A percentile compares a stretch with the other conserved stretches of the same genome.
Conservation (phyloP, 2,329 filamentous ascomycete genomes). For the Helotiales sp. region DNA sequence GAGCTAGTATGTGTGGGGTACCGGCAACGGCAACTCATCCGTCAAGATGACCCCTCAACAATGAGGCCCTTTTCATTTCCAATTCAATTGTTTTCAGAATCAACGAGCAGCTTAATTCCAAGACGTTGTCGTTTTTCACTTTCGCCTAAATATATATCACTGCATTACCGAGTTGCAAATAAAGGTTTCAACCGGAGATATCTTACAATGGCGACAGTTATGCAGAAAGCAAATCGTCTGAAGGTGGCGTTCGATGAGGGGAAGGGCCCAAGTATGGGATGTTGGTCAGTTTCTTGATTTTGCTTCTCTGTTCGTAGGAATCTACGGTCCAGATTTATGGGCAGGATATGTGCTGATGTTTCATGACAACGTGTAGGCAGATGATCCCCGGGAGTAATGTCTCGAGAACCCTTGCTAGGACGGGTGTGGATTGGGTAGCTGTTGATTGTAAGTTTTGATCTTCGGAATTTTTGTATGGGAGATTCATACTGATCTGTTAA, state of each 20-base stretch:
- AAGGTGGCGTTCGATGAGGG: constrained; percentile 55
- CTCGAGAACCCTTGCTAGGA: constrained; percentile 62
- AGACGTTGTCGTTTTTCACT: background rate
- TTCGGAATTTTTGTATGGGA: background rate
- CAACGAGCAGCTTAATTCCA: background rate
- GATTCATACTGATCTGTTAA: background rate
- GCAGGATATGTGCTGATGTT: background rate
- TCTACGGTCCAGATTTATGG: background rate
- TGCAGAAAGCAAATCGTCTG: constrained; percentile 52
- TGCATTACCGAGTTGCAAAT: background rate
- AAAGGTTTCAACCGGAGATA: background rate
- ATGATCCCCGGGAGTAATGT: constrained; percentile 66
- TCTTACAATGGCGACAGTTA: constrained; percentile 35
- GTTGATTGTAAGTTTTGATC: constrained; percentile 55
- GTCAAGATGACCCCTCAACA: background rate
- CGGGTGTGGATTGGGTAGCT: constrained; percentile 70
- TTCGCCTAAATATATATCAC: background rate
- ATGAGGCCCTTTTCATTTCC: background rate
- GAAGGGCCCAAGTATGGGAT: constrained; percentile 55
- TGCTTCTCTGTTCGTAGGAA: background rate
- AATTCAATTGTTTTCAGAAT: background rate
- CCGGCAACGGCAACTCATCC: background rate
- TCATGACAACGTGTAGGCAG: constrained; percentile 48
- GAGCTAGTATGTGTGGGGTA: constrained; percentile 4
- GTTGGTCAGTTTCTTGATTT: constrained; percentile 52